Conservation (phyloP, 2,329 filamentous ascomycete species). For the Shiraia bambusicola region DNA sequence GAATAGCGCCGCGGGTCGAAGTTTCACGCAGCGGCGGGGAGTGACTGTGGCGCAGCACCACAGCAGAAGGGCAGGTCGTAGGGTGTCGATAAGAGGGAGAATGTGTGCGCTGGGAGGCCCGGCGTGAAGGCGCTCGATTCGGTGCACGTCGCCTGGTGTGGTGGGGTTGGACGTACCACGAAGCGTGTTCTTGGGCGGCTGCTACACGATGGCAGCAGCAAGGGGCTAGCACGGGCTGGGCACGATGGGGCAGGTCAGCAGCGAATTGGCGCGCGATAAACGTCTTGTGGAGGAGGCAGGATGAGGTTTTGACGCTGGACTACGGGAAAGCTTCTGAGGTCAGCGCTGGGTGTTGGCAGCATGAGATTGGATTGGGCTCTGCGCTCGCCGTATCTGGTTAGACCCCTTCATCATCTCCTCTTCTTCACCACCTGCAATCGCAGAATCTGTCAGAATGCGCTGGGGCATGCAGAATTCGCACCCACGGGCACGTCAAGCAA, state of each 20-base stretch:
- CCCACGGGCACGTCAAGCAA: too few relatives aligned
- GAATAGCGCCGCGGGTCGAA: constrained; percentile 25
- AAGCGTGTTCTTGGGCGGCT: constrained; percentile 13
- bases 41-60: constrained; percentile 14
- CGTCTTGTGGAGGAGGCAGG: background rate
- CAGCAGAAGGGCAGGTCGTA: constrained; percentile 5
- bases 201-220: constrained; percentile 10
- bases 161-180: constrained; percentile 17
- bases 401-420: background rate
- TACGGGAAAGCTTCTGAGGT: constrained; percentile 5
- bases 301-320: background rate
- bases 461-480: too few relatives aligned
- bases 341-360: constrained; percentile 11
- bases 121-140: constrained; percentile 1
- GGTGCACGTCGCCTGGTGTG: constrained; percentile 12
- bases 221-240: constrained; percentile 1
- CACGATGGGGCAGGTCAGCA: constrained; percentile 1
- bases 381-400: constrained; percentile 4
- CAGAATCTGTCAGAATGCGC: too few relatives aligned
- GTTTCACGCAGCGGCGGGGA: constrained; percentile 8
- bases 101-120: constrained; percentile 9
- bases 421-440: too few relatives aligned
- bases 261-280: background rate
- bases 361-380: constrained; percentile 9
- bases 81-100: constrained; percentile 12